Conservation (phyloP, 2,329 filamentous ascomycete genomes). For the Xylaria sp. region DNA sequence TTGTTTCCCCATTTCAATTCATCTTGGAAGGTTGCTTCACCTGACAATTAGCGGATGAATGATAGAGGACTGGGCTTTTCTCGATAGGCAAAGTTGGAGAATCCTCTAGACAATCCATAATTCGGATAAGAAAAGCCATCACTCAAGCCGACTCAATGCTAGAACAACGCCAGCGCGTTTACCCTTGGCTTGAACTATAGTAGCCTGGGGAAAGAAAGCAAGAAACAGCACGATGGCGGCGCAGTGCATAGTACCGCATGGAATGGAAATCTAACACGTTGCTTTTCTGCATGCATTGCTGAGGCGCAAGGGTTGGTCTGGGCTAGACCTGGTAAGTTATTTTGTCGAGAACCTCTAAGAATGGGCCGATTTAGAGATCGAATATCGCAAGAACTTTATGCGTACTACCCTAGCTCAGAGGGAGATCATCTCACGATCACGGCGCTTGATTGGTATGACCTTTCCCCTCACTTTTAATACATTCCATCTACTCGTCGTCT, state of each 20-base stretch:
- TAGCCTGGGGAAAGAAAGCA: neutral
- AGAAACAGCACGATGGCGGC: neutral
- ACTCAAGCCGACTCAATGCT: neutral
- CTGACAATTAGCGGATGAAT: neutral
- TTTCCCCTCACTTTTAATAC: conserved; percentile 11
- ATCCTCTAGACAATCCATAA: no score
- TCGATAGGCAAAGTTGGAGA: no score
- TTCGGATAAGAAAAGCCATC: neutral
- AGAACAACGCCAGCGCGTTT: neutral
- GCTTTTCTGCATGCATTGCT: conserved; percentile 13
- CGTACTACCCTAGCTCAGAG: neutral
- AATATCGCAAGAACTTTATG: conserved; percentile 4
- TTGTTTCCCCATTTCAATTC: neutral
- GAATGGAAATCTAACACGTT: conserved; percentile 8
- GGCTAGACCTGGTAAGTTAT: neutral
- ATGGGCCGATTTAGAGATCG: neutral
- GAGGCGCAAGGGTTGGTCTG: conserved; percentile 7
- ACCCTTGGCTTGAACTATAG: neutral
- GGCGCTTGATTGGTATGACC: neutral
- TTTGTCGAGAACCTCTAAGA: conserved; percentile 1
- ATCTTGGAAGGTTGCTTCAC: neutral
- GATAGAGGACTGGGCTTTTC: conserved; percentile 3
- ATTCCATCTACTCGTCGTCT: neutral
- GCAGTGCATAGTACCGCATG: conserved; percentile 1
- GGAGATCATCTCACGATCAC: neutral